These are phyloP conservation scores for Hanseniaspora occidentalis DNA, from an alignment of 805 yeast species.

Conservation along the genomic window DNA sequence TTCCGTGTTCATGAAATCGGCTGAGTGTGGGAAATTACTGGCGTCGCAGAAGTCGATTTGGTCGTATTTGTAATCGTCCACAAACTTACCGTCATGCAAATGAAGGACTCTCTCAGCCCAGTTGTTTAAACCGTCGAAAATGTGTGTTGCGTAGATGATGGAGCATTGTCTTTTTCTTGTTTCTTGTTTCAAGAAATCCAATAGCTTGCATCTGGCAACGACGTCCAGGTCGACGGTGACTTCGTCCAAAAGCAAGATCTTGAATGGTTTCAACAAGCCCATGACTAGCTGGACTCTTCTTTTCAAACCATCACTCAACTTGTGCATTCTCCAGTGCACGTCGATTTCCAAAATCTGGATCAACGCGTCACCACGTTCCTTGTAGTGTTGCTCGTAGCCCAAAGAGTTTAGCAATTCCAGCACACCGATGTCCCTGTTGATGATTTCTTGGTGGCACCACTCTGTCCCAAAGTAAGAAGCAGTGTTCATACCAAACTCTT, in stretches of 20 bases:
- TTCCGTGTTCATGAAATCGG: constrained; percentile 27
- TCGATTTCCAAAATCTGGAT: constrained; percentile 76
- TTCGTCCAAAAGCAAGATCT: constrained; percentile 76
- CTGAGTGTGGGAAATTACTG: too few species aligned
- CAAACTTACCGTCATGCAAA: constrained; percentile 51
- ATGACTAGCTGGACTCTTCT: constrained; percentile 86
- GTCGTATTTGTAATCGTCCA: constrained; percentile 24
- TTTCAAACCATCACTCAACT: constrained; percentile 88
- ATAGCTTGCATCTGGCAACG: constrained; percentile 64
- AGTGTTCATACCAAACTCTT: constrained; percentile 28
- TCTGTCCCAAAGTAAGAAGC: constrained; percentile 90
- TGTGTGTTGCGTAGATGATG: constrained; percentile 89
- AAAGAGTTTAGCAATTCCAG: constrained; percentile 63
- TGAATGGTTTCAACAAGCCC: constrained; percentile 92
- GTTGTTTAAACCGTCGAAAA: constrained; percentile 82
- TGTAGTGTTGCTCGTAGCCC: constrained; percentile 58
- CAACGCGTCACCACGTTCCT: constrained; percentile 66
- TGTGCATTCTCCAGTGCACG: constrained; percentile 83
- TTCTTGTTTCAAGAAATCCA: constrained; percentile 62
- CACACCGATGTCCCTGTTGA: constrained; percentile 85
- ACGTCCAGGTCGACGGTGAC: constrained; percentile 96
- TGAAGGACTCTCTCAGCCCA: constrained; percentile 88
- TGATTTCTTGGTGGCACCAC: constrained; percentile 89
- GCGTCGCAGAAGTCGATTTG: constrained; percentile 25
- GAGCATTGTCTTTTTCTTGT: constrained; percentile 58